These are phyloP conservation scores for Stereum hirsutum DNA, from an alignment of 1,284 basidiomycete species.

Conservation along the genomic window DNA sequence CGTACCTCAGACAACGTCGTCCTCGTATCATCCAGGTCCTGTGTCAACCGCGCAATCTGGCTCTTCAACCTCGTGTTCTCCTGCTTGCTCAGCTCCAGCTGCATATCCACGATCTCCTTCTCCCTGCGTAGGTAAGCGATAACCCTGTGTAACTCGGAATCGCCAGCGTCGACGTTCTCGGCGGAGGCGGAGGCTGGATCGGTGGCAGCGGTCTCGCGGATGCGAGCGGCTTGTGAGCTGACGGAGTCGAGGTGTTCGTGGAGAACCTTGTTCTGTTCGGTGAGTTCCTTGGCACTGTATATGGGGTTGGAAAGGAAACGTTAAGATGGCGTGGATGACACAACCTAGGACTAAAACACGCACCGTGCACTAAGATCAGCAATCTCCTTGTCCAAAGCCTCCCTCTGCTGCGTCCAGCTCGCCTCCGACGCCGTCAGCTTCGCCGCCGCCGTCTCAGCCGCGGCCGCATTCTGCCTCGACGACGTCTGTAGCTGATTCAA, in stretches of 20 bases:
- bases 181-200: slow-evolving; percentile 33
- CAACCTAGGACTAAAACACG: no score
- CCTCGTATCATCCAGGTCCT: slow-evolving; percentile 64
- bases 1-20: slow-evolving; percentile 54
- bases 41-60: slow-evolving; percentile 67
- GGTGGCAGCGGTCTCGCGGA: slow-evolving; percentile 62
- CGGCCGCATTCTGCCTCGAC: slow-evolving; percentile 46
- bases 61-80: slow-evolving; percentile 71
- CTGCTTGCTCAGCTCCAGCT: slow-evolving; percentile 80
- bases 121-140: slow-evolving; percentile 81
- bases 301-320: no score
- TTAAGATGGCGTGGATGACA: no score
- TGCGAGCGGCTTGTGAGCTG: slow-evolving; percentile 71
- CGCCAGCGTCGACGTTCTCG: slow-evolving; percentile 46
- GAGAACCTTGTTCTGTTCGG: slow-evolving; percentile 69
- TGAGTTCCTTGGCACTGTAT: slow-evolving; percentile 60
- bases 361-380: slow-evolving; percentile 64
- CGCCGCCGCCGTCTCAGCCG: slow-evolving; percentile 65
- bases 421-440: slow-evolving; percentile 62
- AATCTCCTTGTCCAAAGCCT: slow-evolving; percentile 70
- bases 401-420: slow-evolving; percentile 77
- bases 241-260: slow-evolving; percentile 85
- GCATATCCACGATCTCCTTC: slow-evolving; percentile 85
- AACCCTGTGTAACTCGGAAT: slow-evolving; percentile 71
- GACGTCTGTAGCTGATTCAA: slow-evolving; percentile 40